These are phyloP conservation scores for Globisporangium middletonii DNA, from an alignment of 352 stramenopile species.

Conservation along the genomic window DNA sequence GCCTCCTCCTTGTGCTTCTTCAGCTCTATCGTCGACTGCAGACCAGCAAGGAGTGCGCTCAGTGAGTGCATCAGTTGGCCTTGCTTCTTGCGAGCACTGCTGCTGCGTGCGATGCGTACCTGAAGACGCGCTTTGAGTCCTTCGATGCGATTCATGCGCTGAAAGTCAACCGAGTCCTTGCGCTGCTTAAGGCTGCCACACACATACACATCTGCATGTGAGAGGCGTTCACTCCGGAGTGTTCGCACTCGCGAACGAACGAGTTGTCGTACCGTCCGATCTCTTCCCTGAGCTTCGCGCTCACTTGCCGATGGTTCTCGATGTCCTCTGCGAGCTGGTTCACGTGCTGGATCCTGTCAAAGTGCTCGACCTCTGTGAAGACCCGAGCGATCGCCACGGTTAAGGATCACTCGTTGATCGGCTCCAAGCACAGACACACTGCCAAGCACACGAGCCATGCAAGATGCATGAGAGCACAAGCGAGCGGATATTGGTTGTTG, in stretches of 20 bases:
- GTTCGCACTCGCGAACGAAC: neutral
- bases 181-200: slow-evolving; percentile 60
- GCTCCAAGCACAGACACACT: slow-evolving; percentile 2
- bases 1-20: slow-evolving; percentile 75
- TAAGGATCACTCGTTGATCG: neutral
- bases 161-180: slow-evolving; percentile 75
- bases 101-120: slow-evolving; percentile 6
- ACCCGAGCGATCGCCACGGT: neutral
- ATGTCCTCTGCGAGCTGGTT: slow-evolving; percentile 82
- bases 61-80: neutral
- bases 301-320: slow-evolving; percentile 63
- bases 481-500: slow-evolving; percentile 68
- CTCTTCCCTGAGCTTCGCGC: slow-evolving; percentile 64
- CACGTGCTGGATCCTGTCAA: slow-evolving; percentile 77
- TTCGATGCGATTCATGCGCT: slow-evolving; percentile 74
- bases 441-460: neutral
- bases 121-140: slow-evolving; percentile 55
- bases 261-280: slow-evolving; percentile 59
- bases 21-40: slow-evolving; percentile 46
- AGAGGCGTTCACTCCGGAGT: neutral
- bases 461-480: neutral
- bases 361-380: slow-evolving; percentile 60
- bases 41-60: neutral
- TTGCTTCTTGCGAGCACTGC: neutral
- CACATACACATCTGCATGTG: neutral